phyloP scores from a whole-genome alignment of 1,139 yeast genomes.

The Kluyveromyces sp. region DNA sequence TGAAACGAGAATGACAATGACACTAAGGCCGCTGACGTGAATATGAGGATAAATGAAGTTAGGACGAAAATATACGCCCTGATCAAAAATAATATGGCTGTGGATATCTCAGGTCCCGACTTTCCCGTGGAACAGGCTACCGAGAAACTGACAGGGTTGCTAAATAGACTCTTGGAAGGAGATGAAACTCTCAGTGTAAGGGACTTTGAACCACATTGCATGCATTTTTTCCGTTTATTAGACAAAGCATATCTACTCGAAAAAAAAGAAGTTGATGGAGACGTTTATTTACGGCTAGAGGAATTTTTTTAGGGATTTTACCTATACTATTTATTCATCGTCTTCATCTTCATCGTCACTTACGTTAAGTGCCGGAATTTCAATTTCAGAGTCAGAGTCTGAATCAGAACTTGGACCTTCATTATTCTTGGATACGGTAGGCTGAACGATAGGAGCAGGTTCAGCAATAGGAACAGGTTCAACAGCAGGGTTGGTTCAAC shows the following conservation, averaged over 20 bases:
- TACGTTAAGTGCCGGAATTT: conserved; percentile 48
- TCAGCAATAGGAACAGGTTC: not conserved
- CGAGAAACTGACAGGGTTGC: conserved; percentile 4
- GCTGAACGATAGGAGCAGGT: not conserved
- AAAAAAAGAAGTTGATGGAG: conserved; percentile 3
- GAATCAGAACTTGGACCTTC: conserved; percentile 1
- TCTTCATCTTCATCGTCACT: conserved; percentile 30
- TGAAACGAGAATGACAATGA: not conserved
- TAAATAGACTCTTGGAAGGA: conserved; percentile 11
- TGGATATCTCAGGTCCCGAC: conserved; percentile 9
- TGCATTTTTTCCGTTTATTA: conserved; percentile 11
- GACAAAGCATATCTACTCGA: conserved; percentile 9
- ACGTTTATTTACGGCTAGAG: conserved; percentile 7
- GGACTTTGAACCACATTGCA: conserved; percentile 13
- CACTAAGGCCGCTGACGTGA: conserved; percentile 1
- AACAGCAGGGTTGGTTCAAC: not conserved
- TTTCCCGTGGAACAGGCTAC: conserved; percentile 6
- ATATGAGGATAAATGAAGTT: conserved; percentile 1
- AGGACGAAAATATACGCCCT: conserved; percentile 8
- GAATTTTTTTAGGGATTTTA: conserved; percentile 7
- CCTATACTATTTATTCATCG: not conserved
- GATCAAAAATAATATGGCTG: conserved; percentile 9
- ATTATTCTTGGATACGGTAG: not conserved
- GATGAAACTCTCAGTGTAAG: conserved; percentile 12
- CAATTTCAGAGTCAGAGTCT: conserved; percentile 39